Evolutionary conservation across 2,329 filamentous ascomycete genomes (phyloP).

Genomic region (Microascus cirrosus): DNA sequence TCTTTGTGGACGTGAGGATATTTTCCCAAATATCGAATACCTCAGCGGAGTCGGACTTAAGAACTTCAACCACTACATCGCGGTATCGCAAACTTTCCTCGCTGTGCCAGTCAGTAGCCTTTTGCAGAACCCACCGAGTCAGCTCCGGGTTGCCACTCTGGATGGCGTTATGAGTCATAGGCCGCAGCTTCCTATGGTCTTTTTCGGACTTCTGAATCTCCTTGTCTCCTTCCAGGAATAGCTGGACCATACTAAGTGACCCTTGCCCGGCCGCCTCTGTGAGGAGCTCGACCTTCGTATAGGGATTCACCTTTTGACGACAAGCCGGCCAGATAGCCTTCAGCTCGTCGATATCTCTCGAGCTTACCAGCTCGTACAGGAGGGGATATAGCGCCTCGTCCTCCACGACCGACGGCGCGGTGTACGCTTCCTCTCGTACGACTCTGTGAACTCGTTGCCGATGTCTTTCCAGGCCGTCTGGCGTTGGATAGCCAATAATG

Average conservation of each 20-base stretch:
- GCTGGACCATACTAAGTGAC: neutral
- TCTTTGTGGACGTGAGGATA: no score
- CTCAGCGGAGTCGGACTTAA: conserved; percentile 1
- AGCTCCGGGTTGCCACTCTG: neutral
- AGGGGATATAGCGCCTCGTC: neutral
- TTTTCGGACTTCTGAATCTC: neutral
- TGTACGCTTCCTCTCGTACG: neutral
- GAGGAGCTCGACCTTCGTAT: neutral
- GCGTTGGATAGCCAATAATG: conserved; percentile 11
- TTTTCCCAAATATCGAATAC: neutral
- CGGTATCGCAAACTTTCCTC: neutral
- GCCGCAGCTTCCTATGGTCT: neutral
- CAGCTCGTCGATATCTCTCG: neutral
- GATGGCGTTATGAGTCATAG: neutral
- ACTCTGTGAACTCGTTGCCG: neutral
- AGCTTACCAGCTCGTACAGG: neutral
- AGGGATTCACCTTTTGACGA: neutral
- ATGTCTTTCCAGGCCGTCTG: neutral
- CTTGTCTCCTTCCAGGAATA: neutral
- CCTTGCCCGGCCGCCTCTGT: neutral
- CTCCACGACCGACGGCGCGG: neutral
- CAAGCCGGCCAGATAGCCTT: neutral
- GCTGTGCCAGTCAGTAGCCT: neutral
- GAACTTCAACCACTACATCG: neutral
- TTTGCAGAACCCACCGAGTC: neutral